Conservation (phyloP, 2,329 filamentous ascomycete species). For the Nemania bipapillata region DNA sequence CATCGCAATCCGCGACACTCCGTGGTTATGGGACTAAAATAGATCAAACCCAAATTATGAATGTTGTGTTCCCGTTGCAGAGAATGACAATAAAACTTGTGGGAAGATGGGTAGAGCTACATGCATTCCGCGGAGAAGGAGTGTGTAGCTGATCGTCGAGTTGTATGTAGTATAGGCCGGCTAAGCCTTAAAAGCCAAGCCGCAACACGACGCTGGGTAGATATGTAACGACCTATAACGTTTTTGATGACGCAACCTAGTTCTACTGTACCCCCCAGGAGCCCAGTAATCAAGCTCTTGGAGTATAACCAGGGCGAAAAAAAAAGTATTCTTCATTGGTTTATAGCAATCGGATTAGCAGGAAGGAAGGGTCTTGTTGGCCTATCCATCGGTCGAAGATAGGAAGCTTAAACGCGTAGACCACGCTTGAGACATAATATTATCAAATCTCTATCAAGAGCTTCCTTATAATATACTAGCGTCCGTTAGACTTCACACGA, state of each 20-base stretch:
- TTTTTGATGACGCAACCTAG: background rate
- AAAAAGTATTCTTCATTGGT: background rate
- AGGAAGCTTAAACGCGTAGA: too few species aligned
- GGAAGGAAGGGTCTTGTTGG: too few species aligned
- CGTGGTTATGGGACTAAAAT: background rate
- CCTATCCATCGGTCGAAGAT: too few species aligned
- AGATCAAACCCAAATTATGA: background rate
- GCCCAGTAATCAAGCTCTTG: background rate
- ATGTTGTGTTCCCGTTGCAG: background rate
- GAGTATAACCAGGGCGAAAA: background rate
- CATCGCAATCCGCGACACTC: background rate
- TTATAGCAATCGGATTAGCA: background rate
- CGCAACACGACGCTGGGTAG: background rate
- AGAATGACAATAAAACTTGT: background rate
- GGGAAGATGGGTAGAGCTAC: background rate
- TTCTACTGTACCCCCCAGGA: too few species aligned
- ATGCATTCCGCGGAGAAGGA: background rate
- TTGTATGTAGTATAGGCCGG: background rate
- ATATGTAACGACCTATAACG: background rate
- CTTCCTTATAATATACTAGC: too few species aligned
- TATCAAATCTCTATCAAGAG: too few species aligned
- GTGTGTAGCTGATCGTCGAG: background rate
- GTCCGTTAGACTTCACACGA: too few species aligned
- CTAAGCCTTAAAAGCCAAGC: background rate
- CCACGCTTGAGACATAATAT: too few species aligned